Percentiles rank a stretch among this genome's conserved stretches.
Evolutionary conservation across 352 stramenopile species (phyloP).

Genomic region (Pythium diclinum): DNA sequence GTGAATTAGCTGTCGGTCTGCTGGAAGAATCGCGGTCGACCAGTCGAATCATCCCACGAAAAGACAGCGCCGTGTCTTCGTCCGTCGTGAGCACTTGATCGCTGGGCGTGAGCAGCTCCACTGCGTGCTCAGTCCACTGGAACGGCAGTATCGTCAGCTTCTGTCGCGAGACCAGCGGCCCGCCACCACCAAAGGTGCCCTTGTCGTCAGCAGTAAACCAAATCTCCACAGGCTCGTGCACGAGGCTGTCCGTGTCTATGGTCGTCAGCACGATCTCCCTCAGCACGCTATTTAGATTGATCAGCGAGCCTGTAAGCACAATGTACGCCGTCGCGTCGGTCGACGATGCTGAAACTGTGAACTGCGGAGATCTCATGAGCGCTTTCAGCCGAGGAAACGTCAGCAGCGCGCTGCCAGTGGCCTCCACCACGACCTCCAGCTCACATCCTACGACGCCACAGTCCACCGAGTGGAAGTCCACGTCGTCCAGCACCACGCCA

Average conservation of each 20-base stretch:
- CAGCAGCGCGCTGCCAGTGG: conserved; percentile 24
- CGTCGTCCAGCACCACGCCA: conserved; percentile 46
- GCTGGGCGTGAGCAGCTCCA: conserved; percentile 20
- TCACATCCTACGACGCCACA: conserved; percentile 30
- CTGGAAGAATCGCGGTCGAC: conserved; percentile 13
- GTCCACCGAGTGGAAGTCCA: conserved; percentile 32
- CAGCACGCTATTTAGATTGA: conserved; percentile 43
- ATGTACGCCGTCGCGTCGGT: conserved; percentile 29
- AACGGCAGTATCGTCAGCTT: conserved; percentile 35
- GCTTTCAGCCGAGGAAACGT: conserved; percentile 30
- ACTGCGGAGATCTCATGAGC: background rate
- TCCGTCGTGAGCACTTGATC: conserved; percentile 31
- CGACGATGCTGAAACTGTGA: background rate
- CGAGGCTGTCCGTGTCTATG: conserved; percentile 18
- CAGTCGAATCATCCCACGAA: conserved; percentile 29
- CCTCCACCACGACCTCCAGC: conserved; percentile 60
- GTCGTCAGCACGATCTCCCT: conserved; percentile 47
- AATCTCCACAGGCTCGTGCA: conserved; percentile 34
- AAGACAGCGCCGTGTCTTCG: conserved; percentile 40
- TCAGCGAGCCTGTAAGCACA: conserved; percentile 32
- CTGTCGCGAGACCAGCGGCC: conserved; percentile 38
- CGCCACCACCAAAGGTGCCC: conserved; percentile 46
- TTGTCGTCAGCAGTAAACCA: conserved; percentile 58
- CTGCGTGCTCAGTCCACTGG: conserved; percentile 27
- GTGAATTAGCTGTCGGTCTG: background rate